A percentile compares a stretch with the other conserved stretches of the same genome.
phyloP scores from a whole-genome alignment of 2,329 filamentous ascomycete species.

The Colletotrichum simmondsii region DNA sequence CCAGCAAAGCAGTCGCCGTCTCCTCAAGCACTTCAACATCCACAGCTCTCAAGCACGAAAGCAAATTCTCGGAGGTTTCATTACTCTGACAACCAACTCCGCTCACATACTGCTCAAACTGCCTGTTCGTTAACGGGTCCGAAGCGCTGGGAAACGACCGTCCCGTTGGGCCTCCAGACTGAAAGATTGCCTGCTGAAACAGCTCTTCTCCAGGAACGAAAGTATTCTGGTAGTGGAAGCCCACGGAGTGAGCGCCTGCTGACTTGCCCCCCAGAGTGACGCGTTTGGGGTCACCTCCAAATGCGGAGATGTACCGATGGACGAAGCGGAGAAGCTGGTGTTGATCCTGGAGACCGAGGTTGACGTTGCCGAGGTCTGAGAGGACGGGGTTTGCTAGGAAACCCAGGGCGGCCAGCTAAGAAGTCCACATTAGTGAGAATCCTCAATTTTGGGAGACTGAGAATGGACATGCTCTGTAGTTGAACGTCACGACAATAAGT shows the following conservation, averaged over 20 bases:
- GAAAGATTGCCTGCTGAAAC: constrained; percentile 47
- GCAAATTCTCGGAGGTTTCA: constrained; percentile 43
- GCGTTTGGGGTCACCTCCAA: constrained; percentile 62
- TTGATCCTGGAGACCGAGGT: constrained; percentile 66
- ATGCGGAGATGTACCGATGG: constrained; percentile 60
- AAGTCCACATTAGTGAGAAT: neutral
- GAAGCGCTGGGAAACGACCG: constrained; percentile 48
- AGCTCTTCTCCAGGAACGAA: constrained; percentile 43
- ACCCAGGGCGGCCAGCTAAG: constrained; percentile 42
- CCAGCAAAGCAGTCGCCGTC: neutral
- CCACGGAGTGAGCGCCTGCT: constrained; percentile 57
- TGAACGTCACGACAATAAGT: constrained; percentile 41
- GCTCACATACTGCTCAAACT: constrained; percentile 43
- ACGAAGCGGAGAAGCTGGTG: constrained; percentile 64
- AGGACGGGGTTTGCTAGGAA: constrained; percentile 55
- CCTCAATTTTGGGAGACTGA: accelerated
- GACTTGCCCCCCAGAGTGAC: constrained; percentile 67
- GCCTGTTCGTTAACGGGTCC: constrained; percentile 45
- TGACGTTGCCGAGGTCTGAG: constrained; percentile 52
- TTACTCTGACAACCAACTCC: constrained; percentile 42
- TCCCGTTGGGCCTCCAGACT: constrained; percentile 50
- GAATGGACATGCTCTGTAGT: constrained; percentile 37
- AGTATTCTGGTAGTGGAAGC: constrained; percentile 51
- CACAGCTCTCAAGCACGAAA: constrained; percentile 51
- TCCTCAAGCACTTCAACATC: constrained; percentile 47